These are phyloP conservation scores for Seiridium cupressi DNA, from an alignment of 2,329 filamentous ascomycete genomes.

Conservation along the genomic window DNA sequence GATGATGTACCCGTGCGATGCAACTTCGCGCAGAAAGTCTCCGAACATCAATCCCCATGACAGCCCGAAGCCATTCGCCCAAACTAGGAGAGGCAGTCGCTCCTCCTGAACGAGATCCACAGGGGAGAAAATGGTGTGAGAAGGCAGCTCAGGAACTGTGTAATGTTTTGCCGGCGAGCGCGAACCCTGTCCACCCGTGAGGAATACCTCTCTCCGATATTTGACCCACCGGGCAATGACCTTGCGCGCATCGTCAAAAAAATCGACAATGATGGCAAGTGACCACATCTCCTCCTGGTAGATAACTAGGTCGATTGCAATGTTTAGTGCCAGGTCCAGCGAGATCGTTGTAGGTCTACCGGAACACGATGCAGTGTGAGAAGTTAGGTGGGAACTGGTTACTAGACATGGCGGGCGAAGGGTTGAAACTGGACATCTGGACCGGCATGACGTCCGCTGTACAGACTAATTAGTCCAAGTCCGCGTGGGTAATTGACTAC, in stretches of 20 bases:
- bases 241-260: neutral
- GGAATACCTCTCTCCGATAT: neutral
- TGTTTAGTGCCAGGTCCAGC: too few species aligned
- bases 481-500: too few species aligned
- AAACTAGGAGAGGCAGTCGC: neutral
- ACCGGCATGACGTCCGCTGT: too few species aligned
- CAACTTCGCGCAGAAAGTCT: neutral
- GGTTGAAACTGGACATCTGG: too few species aligned
- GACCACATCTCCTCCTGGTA: neutral
- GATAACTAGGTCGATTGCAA: too few species aligned
- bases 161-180: neutral
- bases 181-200: neutral
- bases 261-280: neutral
- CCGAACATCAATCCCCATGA: neutral
- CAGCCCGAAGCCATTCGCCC: neutral
- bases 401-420: too few species aligned
- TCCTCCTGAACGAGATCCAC: neutral
- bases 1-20: neutral
- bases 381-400: too few species aligned
- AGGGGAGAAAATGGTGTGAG: neutral
- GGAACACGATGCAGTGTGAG: too few species aligned
- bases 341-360: too few species aligned
- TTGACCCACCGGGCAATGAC: neutral
- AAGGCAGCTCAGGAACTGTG: neutral
- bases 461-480: too few species aligned